Conservation (phyloP, 1,284 basidiomycete genomes). For the Heliocybe sulcata region DNA sequence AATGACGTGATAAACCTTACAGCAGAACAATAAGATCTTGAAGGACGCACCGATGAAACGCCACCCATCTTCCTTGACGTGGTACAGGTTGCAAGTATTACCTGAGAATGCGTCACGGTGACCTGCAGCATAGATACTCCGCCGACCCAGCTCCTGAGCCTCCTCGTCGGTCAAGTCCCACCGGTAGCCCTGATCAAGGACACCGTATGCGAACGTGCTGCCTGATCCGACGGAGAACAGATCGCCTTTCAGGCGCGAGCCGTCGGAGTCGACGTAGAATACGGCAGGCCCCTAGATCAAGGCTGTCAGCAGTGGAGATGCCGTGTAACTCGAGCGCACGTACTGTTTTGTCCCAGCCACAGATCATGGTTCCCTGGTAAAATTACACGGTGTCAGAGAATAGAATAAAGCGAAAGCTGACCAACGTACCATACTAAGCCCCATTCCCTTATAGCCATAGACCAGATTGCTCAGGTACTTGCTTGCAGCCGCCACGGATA, state of each 20-base stretch:
- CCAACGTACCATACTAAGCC: slow-evolving; percentile 84
- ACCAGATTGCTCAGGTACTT: slow-evolving; percentile 98
- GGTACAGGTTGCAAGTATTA: slow-evolving; percentile 94
- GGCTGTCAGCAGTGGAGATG: background rate
- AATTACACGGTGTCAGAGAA: background rate
- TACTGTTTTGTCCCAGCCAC: slow-evolving; percentile 99
- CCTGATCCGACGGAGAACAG: slow-evolving; percentile 98
- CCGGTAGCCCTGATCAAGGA: slow-evolving; percentile 92
- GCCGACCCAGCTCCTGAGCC: slow-evolving; percentile 89
- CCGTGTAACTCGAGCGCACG: slow-evolving; percentile 18
- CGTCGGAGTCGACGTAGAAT: slow-evolving; percentile 98
- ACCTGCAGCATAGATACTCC: slow-evolving; percentile 96
- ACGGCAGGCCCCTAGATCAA: slow-evolving; percentile 77
- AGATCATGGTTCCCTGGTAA: slow-evolving; percentile 94
- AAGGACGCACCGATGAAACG: slow-evolving; percentile 71
- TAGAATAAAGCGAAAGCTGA: background rate
- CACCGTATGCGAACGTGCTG: slow-evolving; percentile 97
- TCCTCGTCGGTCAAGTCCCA: slow-evolving; percentile 95
- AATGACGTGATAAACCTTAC: background rate
- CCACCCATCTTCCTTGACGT: slow-evolving; percentile 94
- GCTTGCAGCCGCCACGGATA: slow-evolving; percentile 96
- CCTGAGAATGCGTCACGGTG: slow-evolving; percentile 98
- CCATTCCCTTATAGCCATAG: slow-evolving; percentile 99
- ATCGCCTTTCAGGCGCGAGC: slow-evolving; percentile 92
- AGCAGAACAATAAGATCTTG: slow-evolving; percentile 1